A percentile compares a stretch with the other conserved stretches of the same genome.
Conservation (phyloP, 2,329 filamentous ascomycete species). For the Fusarium mundagurra region DNA sequence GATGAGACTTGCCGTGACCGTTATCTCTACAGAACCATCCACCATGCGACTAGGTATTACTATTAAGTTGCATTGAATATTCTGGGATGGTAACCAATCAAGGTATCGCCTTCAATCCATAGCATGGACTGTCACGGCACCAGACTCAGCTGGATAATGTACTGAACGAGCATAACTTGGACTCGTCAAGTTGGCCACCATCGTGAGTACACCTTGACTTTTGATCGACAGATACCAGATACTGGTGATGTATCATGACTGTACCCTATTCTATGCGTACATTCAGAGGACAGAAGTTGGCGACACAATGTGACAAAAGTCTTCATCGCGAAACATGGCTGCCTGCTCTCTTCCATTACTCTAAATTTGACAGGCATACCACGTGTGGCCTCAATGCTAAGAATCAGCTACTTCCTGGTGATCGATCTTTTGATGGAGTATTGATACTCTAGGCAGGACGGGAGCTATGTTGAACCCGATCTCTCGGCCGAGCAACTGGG, state of each 20-base stretch:
- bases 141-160: too few relatives aligned
- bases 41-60: fast-evolving
- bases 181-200: not conserved
- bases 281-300: not conserved
- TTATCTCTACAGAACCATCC: too few relatives aligned
- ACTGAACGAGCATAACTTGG: not conserved
- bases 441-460: too few relatives aligned
- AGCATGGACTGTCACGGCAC: too few relatives aligned
- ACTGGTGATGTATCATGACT: not conserved
- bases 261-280: not conserved
- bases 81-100: too few relatives aligned
- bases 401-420: not conserved
- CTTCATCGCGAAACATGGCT: too few relatives aligned
- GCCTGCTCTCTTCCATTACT: not conserved
- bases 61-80: too few relatives aligned
- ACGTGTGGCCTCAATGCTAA: too few relatives aligned
- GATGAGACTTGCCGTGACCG: not conserved
- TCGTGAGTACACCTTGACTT: not conserved
- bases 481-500: not conserved
- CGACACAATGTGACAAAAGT: not conserved
- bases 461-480: not conserved
- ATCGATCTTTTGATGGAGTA: not conserved
- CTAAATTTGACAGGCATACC: fast-evolving
- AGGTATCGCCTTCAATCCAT: too few relatives aligned
- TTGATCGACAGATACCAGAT: too few relatives aligned